Conservation (phyloP, 2,329 filamentous ascomycete species). For the Xylaria sp. region DNA sequence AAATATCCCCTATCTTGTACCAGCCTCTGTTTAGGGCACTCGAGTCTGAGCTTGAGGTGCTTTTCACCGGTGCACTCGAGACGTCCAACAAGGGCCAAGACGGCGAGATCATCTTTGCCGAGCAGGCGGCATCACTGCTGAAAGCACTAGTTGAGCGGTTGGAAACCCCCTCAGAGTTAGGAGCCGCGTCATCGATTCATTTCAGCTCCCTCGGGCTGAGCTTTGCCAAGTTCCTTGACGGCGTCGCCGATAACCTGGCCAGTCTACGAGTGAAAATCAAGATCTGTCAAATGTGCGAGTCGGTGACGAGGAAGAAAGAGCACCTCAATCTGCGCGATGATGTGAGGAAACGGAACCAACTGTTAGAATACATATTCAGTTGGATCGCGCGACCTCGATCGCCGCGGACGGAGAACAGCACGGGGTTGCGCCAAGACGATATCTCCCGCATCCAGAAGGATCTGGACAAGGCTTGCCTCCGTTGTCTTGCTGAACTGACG, state of each 20-base stretch:
- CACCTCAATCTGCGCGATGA: conserved; percentile 70
- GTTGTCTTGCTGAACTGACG: conserved; percentile 66
- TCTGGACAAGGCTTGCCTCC: conserved; percentile 67
- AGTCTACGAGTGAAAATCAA: conserved; percentile 68
- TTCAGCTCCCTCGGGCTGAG: conserved; percentile 65
- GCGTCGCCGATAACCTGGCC: conserved; percentile 56
- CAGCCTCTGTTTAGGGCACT: conserved; percentile 66
- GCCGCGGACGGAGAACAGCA: conserved; percentile 47
- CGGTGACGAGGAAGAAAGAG: conserved; percentile 67
- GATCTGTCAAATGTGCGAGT: conserved; percentile 68
- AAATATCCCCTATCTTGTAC: conserved; percentile 64
- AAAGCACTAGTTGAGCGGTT: conserved; percentile 66
- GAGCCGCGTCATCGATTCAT: conserved; percentile 64
- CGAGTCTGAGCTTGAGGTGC: conserved; percentile 64
- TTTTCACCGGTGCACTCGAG: conserved; percentile 61
- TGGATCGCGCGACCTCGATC: conserved; percentile 68
- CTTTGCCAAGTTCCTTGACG: conserved; percentile 68
- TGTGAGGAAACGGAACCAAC: conserved; percentile 68
- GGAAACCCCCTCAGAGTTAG: conserved; percentile 64
- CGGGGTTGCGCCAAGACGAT: conserved; percentile 58
- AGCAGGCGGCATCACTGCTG: conserved; percentile 66
- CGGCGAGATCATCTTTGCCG: conserved; percentile 66
- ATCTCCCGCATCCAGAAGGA: conserved; percentile 62
- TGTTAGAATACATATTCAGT: conserved; percentile 68
- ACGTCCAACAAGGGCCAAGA: conserved; percentile 57